Base-by-base conservation (phyloP, 2,329 filamentous ascomycete species). In the Scedosporium aurantiacum region DNA sequence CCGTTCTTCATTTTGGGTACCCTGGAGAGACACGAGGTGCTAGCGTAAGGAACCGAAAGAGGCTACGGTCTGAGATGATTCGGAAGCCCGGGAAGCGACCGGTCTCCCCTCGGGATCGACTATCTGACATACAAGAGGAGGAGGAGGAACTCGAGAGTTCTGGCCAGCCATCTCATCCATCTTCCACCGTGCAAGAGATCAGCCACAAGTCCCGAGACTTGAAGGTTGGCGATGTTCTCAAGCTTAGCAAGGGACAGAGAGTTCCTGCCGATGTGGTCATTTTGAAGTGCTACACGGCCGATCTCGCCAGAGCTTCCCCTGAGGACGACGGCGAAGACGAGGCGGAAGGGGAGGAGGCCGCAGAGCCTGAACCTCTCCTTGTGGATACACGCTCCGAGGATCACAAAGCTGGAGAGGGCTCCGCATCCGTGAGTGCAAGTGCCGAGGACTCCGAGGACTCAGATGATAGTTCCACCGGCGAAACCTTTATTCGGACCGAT, bases 401-500 rank as follows among this genome's bases (percentile, higher is more conserved):
- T 18, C 37, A 61, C 14, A 45, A n/a, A 3, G 21, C 50, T 27
- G 60, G 60, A 0, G 67, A 63, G 8, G 67, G 66, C 12, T 65
- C 67, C 4, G 64, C 62, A 7, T 54, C 60, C 18, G 43, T 18
- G 16, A 14, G 4, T 14, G 14, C 28, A 2, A 12, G 10, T 32
- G 65, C 67, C 2, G 72, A 74, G 43, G 23, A 23, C 7, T 16
- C 67, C 2, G 72, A 74, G 43, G 23, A 23, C 7, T 16, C 43
- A 7, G 58, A 60, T 8, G 14, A 37, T 10, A 74, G 75, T 18
- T 74, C 81, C n/a, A 79, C 80, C 27, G 91, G 91, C 28, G 95
- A 99, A 74, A 93, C 93, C 0, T 99, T 99, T 69, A 97, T 99
- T 70, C 84, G 94, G 63, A 99, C 95, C 1, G 94, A 99, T 73